Percentiles rank a stretch among this genome's conserved stretches.
Conservation (phyloP, 108 stramenopile species). For the Ochromonas danica region DNA sequence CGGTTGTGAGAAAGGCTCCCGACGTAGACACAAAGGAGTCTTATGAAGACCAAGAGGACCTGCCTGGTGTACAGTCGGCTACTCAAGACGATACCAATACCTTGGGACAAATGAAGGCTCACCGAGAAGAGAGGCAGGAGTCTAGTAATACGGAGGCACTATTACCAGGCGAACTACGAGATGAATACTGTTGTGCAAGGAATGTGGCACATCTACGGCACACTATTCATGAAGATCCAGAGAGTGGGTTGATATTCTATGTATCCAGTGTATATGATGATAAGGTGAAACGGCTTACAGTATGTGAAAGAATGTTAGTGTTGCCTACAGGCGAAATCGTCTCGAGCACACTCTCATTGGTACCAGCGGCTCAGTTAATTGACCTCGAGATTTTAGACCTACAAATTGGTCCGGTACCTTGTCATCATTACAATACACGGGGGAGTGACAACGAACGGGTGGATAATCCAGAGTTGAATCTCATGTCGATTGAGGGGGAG, state of each 20-base stretch:
- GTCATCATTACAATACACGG: conserved; percentile 15
- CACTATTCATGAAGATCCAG: conserved; percentile 15
- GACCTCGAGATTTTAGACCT: conserved; percentile 15
- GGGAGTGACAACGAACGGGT: conserved; percentile 13
- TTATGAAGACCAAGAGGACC: conserved; percentile 9
- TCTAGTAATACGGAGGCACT: conserved; percentile 15
- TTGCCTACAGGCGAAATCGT: conserved; percentile 14
- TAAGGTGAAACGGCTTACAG: conserved; percentile 15
- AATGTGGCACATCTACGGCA: conserved; percentile 9
- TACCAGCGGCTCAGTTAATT: conserved; percentile 15
- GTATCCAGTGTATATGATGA: conserved; percentile 16
- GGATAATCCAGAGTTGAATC: conserved; percentile 10
- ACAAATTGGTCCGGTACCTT: conserved; percentile 15
- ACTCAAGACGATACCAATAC: conserved; percentile 15
- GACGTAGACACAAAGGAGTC: conserved; percentile 9
- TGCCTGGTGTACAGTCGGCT: conserved; percentile 8
- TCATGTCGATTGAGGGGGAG: conserved; percentile 13
- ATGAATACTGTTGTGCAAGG: conserved; percentile 15
- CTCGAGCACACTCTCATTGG: conserved; percentile 13
- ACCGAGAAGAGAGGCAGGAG: conserved; percentile 13
- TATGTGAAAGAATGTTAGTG: conserved; percentile 17
- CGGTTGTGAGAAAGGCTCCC: conserved; percentile 13
- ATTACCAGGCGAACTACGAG: conserved; percentile 14
- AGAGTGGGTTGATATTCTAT: conserved; percentile 16
- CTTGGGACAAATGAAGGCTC: conserved; percentile 5